Evolutionary conservation across 495 filamentous ascomycete species (phyloP), one percentile per base, ranked within the genome.

Genomic region (Aspergillus campestris): DNA sequence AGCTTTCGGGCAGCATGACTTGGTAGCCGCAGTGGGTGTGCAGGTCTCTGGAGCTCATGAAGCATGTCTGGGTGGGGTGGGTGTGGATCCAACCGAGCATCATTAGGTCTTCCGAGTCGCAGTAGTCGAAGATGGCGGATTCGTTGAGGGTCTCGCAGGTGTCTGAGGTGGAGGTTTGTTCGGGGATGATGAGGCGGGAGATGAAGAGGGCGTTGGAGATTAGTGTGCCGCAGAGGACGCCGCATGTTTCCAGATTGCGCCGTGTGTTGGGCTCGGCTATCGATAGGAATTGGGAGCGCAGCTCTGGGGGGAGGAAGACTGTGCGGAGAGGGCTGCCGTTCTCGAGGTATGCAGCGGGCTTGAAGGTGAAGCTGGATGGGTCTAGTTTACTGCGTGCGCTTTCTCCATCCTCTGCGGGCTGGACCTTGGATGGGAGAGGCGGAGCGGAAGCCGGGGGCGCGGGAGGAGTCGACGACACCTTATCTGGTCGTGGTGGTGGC

Each of bases 1-100:
- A 91, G 57, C 85, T 90, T 70, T 98, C 92, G 11, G 86, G 80
- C 60, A 97, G 74, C 88, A 92, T 94, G 24, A 87, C 77, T 62
- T 98, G 92, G 61, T 95, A 97, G 13, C 87, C 88, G 29, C 77
- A 76, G 55, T 96, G 92, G 0, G 94, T 98, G 53, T 98, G 92
- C 49, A 95, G 56, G 58, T 98, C 92, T 31, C 90, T 74, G 30
- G 83, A 89, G 65, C 88, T 94, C 87, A 98, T 92, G 60, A 98
- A 98, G 61, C 92, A 98, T 1, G 88, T 94, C 68, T 98, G 94
- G 0, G 82, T 86, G 0, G 92, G 92, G 60, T 98, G 92, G 0
- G 92, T 98, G 60, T 98, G 92, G 45, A 98, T 98, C 92, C 92
- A 98, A 43, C 92, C 92, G 7, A 96, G 74, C 48, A 92, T 81